Base-by-base conservation (phyloP, 176 grass and related monocot species). In the Miscanthus lutarioriparius region DNA sequence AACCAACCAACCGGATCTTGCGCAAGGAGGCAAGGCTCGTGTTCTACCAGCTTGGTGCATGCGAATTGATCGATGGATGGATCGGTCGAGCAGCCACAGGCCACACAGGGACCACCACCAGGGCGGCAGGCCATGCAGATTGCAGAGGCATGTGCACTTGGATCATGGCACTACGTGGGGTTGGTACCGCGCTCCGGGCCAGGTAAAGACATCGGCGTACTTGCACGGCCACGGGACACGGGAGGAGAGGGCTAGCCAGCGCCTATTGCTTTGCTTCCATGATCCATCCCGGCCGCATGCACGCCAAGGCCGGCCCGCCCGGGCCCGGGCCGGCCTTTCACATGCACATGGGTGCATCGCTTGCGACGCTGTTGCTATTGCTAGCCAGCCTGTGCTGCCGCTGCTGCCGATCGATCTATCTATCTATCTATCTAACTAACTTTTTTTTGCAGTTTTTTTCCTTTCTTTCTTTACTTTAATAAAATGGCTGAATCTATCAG, bases 61-160 rank as follows among this genome's bases (percentile, higher is more conserved):
- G 30, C 41, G 13, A 36, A 36, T 26, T 3, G 61, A 67, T 41
- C 63, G 53, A n/a, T 8, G 0, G 53, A 53, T 54, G 51, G 49
- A 19, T 51, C 47, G 48, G 48, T 19, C 48, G 49, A 54, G 12
- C 44, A 17, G 3, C 1, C 4, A 61, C 17, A 59, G 22, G n/a
- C 40, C 69, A 16, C 41, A 20, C 36, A 32, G 37, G 33, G 53
- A 59, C 49, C 49, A 82, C 78, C 65, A 40, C 72, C 56, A 23
- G 33, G 22, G 10, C 64, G n/a, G 63, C 10, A 63, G 6, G 71
- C 49, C 56, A 15, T 62, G 58, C 58, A 2, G n/a, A 12, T 12
- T 65, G 76, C 79, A 68, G 17, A 47, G 11, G 73, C 89, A 90
- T 83, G 84, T 87, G 84, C 84, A 39, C 73, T 61, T 90, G 84